These are phyloP conservation scores for Debaryomyces psychrophilus DNA, from an alignment of 1,139 yeast species.

Conservation along the genomic window DNA sequence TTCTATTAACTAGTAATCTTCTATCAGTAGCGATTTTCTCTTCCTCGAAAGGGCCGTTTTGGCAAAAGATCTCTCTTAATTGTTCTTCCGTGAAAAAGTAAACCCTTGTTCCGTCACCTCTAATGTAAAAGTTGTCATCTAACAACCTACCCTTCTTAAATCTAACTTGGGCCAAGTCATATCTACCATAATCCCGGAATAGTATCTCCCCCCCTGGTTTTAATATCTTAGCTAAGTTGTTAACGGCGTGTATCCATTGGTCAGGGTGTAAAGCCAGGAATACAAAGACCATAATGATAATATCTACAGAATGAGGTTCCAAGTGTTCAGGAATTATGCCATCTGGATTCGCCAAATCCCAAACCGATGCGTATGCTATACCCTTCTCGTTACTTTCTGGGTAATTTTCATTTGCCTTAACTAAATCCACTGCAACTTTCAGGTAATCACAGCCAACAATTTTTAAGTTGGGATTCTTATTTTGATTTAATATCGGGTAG, in stretches of 20 bases:
- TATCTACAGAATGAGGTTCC: conserved; percentile 80
- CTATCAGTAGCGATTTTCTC: conserved; percentile 86
- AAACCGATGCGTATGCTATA: conserved; percentile 80
- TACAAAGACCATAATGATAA: conserved; percentile 90
- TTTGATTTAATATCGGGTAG: conserved; percentile 83
- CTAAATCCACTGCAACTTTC: conserved; percentile 86
- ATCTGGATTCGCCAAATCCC: conserved; percentile 89
- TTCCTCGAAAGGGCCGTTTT: conserved; percentile 60
- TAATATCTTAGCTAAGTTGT: conserved; percentile 66
- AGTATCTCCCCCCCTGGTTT: conserved; percentile 92
- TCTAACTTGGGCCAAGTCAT: conserved; percentile 93
- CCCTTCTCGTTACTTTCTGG: conserved; percentile 48
- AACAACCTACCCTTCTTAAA: conserved; percentile 85
- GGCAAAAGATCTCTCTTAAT: conserved; percentile 70
- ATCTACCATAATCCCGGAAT: conserved; percentile 93
- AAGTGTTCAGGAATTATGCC: conserved; percentile 81
- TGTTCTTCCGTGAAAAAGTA: conserved; percentile 96
- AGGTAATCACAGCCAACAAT: conserved; percentile 91
- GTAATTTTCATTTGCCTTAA: conserved; percentile 64
- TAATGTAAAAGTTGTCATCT: conserved; percentile 90
- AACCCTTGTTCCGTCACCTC: conserved; percentile 98
- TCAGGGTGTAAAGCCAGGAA: conserved; percentile 90
- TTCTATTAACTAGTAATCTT: conserved; percentile 86
- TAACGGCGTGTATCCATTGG: conserved; percentile 85
- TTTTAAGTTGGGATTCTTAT: conserved; percentile 73